These are phyloP conservation scores for Vaccinium macrocarpon DNA, from an alignment of 148 eudicot genomes.

Conservation along the genomic window DNA sequence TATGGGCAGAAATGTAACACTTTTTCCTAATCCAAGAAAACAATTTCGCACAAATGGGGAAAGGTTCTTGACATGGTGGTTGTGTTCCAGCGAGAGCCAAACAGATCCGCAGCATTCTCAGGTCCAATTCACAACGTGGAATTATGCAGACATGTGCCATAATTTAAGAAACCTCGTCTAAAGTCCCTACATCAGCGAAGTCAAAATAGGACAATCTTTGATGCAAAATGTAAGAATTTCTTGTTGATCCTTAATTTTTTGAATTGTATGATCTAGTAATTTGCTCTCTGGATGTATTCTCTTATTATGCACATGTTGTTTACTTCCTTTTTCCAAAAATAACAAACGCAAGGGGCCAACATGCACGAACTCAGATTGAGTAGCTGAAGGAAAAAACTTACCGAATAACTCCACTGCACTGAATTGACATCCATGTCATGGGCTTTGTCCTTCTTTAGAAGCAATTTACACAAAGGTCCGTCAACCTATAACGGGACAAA, in stretches of 20 bases:
- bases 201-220: not conserved
- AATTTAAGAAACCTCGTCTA: not conserved
- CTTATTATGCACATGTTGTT: not conserved
- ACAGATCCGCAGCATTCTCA: not conserved
- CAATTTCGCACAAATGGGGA: not conserved
- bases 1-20: not conserved
- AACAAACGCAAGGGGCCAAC: not conserved
- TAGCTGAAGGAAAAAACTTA: not conserved
- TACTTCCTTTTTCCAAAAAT: not conserved
- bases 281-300: not conserved
- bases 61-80: not conserved
- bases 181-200: not conserved
- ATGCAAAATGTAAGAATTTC: not conserved
- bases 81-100: not conserved
- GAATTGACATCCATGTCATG: conserved; percentile 38
- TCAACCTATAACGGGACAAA: conserved; percentile 24
- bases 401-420: conserved; percentile 31
- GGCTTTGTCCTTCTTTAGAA: conserved; percentile 36
- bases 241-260: not conserved
- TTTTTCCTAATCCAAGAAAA: not conserved
- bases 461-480: conserved; percentile 31
- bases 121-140: not conserved
- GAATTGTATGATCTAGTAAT: not conserved
- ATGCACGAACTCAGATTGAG: not conserved
- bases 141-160: not conserved